A percentile compares a stretch with the other conserved stretches of the same genome.
These are phyloP conservation scores for Rhizopogon parksii DNA, from an alignment of 1,284 basidiomycete genomes.

Conservation along the genomic window DNA sequence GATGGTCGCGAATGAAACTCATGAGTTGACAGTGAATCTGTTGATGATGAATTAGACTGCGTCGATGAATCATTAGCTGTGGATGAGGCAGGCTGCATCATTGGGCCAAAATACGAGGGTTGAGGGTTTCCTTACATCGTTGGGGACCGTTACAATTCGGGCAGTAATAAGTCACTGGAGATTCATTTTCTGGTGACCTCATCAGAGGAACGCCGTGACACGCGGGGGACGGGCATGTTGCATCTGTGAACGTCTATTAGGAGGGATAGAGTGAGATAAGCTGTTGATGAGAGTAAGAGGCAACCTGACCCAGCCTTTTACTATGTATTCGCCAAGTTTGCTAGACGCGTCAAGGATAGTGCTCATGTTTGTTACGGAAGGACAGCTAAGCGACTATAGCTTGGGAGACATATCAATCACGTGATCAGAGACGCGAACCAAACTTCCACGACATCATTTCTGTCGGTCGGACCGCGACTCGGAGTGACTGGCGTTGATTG, in stretches of 20 bases:
- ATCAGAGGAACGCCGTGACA: conserved; percentile 59
- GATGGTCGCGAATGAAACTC: conserved; percentile 46
- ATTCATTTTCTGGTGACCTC: conserved; percentile 51
- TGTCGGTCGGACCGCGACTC: too few species aligned
- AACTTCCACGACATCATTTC: conserved; percentile 9
- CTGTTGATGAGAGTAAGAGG: neutral
- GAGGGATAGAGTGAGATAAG: conserved; percentile 12
- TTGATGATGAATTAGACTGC: conserved; percentile 36
- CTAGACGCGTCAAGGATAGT: conserved; percentile 50
- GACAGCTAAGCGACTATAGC: too few species aligned
- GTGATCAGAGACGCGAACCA: neutral
- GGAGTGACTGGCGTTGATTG: neutral
- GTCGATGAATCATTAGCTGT: conserved; percentile 16
- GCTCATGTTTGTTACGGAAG: conserved; percentile 29
- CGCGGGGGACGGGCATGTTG: conserved; percentile 45
- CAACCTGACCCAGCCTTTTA: conserved; percentile 65
- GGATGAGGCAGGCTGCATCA: conserved; percentile 14
- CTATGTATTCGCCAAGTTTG: conserved; percentile 62
- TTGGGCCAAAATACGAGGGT: conserved; percentile 1
- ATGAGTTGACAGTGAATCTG: conserved; percentile 41
- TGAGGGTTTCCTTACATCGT: conserved; percentile 23
- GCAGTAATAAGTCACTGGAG: conserved; percentile 49
- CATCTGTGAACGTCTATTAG: conserved; percentile 58
- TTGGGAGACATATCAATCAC: neutral
- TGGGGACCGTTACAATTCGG: conserved; percentile 48